Percentiles rank a stretch among this genome's conserved stretches.
Evolutionary conservation across 192 early-diverging fungal genomes (phyloP).

Genomic region (Coemansia sp.): DNA sequence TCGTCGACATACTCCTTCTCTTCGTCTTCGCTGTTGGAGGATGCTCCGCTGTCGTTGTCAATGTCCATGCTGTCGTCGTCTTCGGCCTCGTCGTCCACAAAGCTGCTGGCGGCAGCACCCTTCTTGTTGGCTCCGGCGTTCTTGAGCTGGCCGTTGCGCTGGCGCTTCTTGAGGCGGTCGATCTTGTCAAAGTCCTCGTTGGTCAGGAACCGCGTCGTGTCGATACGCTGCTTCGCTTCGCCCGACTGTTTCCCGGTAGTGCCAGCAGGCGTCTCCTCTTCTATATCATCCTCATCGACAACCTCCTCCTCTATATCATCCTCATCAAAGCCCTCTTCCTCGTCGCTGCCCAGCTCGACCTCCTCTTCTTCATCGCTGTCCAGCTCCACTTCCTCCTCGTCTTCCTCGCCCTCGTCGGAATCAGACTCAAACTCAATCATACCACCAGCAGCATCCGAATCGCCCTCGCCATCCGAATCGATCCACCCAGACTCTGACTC

Average conservation of each 20-base stretch:
- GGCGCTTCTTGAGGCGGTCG: slow-evolving; percentile 67
- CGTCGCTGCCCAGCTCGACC: background rate
- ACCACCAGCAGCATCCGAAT: background rate
- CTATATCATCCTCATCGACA: slow-evolving; percentile 24
- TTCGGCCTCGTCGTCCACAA: slow-evolving; percentile 3
- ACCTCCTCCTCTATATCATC: slow-evolving; percentile 46
- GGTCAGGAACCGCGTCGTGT: slow-evolving; percentile 68
- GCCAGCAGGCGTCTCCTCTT: background rate
- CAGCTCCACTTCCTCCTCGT: slow-evolving; percentile 47
- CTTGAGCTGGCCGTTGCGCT: slow-evolving; percentile 1
- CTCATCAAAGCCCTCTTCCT: slow-evolving; percentile 44
- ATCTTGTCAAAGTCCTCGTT: slow-evolving; percentile 81
- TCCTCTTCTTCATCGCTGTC: slow-evolving; percentile 5
- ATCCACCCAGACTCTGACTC: slow-evolving; percentile 38
- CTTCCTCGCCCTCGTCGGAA: slow-evolving; percentile 18
- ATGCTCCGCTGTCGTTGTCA: slow-evolving; percentile 6
- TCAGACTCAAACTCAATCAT: slow-evolving; percentile 3
- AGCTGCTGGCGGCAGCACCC: slow-evolving; percentile 1
- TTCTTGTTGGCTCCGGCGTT: slow-evolving; percentile 11
- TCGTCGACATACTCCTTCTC: slow-evolving; percentile 35
- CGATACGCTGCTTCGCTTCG: slow-evolving; percentile 56
- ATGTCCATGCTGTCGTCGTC: background rate
- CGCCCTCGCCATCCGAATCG: slow-evolving; percentile 15
- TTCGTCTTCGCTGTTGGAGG: slow-evolving; percentile 12
- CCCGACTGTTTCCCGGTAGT: background rate